phyloP scores from a whole-genome alignment of 2,329 filamentous ascomycete genomes.

The Pochonia chlamydosporia region DNA sequence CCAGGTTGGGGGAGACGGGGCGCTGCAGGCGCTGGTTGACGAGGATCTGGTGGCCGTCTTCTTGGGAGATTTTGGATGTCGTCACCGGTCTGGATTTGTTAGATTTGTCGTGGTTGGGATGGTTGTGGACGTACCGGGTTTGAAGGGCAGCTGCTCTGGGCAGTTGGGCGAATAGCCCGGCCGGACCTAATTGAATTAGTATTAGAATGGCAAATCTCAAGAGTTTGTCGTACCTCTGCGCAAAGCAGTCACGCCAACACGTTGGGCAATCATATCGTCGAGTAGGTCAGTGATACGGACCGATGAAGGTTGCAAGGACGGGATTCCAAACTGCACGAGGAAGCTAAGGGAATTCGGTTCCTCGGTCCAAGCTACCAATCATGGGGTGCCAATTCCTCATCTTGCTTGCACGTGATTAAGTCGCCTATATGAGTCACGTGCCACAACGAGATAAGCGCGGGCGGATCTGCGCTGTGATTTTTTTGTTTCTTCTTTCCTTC shows the following conservation, averaged over 20 bases:
- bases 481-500: constrained; percentile 30
- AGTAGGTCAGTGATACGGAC: constrained; percentile 9
- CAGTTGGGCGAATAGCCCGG: constrained; percentile 37
- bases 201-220: too few species aligned
- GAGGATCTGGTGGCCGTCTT: constrained; percentile 60
- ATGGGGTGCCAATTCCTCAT: constrained; percentile 30
- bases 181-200: too few species aligned
- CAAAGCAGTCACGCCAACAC: constrained; percentile 53
- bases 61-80: constrained; percentile 50
- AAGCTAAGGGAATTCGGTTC: constrained; percentile 32
- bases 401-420: constrained; percentile 20
- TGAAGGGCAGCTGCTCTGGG: constrained; percentile 38
- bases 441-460: not conserved
- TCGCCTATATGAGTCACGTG: constrained; percentile 18
- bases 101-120: not conserved
- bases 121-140: constrained; percentile 35
- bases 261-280: constrained; percentile 48
- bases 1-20: constrained; percentile 77
- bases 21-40: constrained; percentile 73
- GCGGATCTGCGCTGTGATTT: too few species aligned
- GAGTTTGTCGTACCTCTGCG: constrained; percentile 46
- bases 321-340: too few species aligned
- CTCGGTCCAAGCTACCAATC: constrained; percentile 41
- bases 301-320: too few species aligned
- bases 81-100: constrained; percentile 39